phyloP scores from a whole-genome alignment of 495 filamentous ascomycete species.

The Penicillium cinerascens region DNA sequence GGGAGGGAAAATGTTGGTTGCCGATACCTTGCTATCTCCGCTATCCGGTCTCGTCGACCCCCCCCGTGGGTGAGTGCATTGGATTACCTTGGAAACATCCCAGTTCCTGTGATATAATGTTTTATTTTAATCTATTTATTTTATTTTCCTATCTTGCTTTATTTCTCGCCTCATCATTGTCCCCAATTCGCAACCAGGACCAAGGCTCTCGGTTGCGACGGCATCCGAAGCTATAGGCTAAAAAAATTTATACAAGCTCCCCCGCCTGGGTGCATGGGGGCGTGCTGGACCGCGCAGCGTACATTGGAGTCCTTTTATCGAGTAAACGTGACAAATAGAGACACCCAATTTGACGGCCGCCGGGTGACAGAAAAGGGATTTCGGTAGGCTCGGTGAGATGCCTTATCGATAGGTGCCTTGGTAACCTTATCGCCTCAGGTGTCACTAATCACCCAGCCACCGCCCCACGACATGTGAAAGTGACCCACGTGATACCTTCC shows the following conservation, averaged over 20 bases:
- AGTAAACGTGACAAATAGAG: conserved; percentile 29
- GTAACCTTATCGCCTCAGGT: neutral
- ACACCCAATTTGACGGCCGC: conserved; percentile 21
- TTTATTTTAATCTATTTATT: neutral
- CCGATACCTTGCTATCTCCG: conserved; percentile 27
- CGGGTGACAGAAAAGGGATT: conserved; percentile 19
- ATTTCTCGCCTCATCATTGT: neutral
- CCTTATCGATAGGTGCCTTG: conserved; percentile 22
- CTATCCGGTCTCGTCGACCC: conserved; percentile 1
- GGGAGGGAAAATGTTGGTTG: conserved; percentile 42
- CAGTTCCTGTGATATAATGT: neutral
- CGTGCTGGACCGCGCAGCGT: conserved; percentile 26
- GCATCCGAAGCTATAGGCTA: conserved; percentile 3
- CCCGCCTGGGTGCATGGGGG: conserved; percentile 6
- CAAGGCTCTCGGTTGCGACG: conserved; percentile 8
- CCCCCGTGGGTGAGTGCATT: conserved; percentile 6
- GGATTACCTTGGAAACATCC: neutral
- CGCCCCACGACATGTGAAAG: conserved; percentile 30
- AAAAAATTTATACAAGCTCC: conserved; percentile 14
- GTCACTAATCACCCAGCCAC: conserved; percentile 15
- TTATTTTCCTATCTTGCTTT: neutral
- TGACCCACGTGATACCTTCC: conserved; percentile 20
- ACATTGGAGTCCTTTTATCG: conserved; percentile 26
- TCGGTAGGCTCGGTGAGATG: conserved; percentile 15
- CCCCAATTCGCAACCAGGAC: neutral